Evolutionary conservation across 2,329 filamentous ascomycete genomes (phyloP).

Genomic region (Cladophialophora exuberans): DNA sequence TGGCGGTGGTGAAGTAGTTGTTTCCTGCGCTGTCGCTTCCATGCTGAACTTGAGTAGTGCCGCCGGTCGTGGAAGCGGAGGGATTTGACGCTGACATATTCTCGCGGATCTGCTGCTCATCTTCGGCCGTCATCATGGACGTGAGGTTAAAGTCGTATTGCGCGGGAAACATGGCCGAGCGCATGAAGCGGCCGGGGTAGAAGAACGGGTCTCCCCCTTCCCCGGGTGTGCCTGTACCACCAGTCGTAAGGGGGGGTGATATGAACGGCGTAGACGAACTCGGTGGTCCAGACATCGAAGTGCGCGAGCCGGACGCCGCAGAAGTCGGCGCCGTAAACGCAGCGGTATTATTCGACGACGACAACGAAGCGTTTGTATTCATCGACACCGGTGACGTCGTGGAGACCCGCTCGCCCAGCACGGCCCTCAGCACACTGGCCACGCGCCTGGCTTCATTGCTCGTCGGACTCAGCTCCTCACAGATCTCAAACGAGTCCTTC

Average conservation of each 20-base stretch:
- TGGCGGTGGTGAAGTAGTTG: background rate
- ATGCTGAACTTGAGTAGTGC: background rate
- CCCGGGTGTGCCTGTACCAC: background rate
- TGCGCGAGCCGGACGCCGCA: no score
- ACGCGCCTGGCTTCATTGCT: conserved; percentile 32
- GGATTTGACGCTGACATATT: background rate
- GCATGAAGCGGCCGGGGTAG: background rate
- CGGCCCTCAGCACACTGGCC: conserved; percentile 25
- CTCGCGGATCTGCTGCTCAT: background rate
- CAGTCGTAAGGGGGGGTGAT: no score
- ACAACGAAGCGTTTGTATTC: no score
- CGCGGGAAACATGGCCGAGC: conserved; percentile 13
- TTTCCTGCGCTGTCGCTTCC: background rate
- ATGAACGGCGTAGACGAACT: no score
- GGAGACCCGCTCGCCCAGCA: conserved; percentile 15
- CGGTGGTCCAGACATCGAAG: no score
- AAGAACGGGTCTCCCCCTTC: background rate
- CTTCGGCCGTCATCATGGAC: background rate
- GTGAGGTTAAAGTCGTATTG: conserved; percentile 17
- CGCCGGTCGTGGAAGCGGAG: background rate
- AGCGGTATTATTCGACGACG: no score
- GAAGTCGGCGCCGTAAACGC: no score
- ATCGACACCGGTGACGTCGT: no score
- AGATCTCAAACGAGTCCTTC: conserved; percentile 26
- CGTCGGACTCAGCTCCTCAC: conserved; percentile 26